Evolutionary conservation across 2,329 filamentous ascomycete species (phyloP).

Genomic region (Diaporthe eres): DNA sequence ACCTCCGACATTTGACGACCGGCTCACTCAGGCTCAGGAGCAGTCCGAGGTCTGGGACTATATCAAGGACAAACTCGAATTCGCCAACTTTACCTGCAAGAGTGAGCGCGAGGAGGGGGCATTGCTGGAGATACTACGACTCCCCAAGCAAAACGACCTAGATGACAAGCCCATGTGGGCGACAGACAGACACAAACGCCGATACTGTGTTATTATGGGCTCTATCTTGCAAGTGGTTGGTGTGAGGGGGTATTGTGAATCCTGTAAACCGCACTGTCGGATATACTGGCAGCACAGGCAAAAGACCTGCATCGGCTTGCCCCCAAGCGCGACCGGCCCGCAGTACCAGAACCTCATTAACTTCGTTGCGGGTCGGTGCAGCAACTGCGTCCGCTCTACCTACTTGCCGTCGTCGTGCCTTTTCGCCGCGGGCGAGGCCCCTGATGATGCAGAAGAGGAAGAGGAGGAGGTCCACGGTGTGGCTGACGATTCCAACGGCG

Average conservation of each 20-base stretch:
- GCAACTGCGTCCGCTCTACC: background rate
- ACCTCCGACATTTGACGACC: background rate
- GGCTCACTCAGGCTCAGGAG: background rate
- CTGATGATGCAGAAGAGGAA: too few relatives aligned
- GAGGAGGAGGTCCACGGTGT: too few relatives aligned
- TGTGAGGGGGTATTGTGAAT: background rate
- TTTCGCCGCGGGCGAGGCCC: background rate
- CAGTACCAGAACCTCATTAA: background rate
- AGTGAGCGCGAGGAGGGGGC: background rate
- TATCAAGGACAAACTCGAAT: background rate
- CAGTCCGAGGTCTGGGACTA: background rate
- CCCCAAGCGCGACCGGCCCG: background rate
- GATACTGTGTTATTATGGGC: background rate
- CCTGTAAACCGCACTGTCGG: background rate
- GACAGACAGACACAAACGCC: background rate
- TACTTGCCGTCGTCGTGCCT: background rate
- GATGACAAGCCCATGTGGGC: background rate
- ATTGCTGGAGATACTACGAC: background rate
- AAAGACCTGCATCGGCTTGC: background rate
- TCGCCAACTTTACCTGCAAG: background rate
- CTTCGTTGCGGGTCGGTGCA: background rate
- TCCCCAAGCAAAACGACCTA: background rate
- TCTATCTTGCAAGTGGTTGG: background rate
- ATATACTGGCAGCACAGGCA: background rate
- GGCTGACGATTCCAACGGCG: too few relatives aligned